Conservation (phyloP, 495 filamentous ascomycete species). For the Acidiella bohemica region DNA sequence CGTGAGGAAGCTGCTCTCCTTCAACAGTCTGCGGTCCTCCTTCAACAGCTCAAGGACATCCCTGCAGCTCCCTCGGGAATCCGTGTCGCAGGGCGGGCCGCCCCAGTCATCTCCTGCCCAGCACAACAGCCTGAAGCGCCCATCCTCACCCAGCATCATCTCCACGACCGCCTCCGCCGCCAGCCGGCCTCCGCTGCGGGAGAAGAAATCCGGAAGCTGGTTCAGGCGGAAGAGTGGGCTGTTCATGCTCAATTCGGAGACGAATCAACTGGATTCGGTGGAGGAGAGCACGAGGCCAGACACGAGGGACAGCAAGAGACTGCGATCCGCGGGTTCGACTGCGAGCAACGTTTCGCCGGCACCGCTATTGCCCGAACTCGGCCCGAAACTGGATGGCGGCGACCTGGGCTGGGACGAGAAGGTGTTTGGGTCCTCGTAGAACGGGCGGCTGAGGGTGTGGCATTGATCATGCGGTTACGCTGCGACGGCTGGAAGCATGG, state of each 20-base stretch:
- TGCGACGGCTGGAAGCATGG: too few species aligned
- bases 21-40: slow-evolving; percentile 14
- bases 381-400: slow-evolving; percentile 19
- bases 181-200: slow-evolving; percentile 2
- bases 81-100: not conserved
- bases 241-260: slow-evolving; percentile 11
- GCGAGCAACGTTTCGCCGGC: slow-evolving; percentile 21
- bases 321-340: too few species aligned
- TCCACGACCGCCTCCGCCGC: slow-evolving; percentile 5
- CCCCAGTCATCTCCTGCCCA: too few species aligned
- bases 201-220: slow-evolving; percentile 16
- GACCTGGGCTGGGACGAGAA: slow-evolving; percentile 22
- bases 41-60: slow-evolving; percentile 18
- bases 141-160: slow-evolving; percentile 9
- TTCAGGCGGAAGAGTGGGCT: slow-evolving; percentile 27
- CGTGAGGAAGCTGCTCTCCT: slow-evolving; percentile 25
- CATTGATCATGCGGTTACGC: not conserved
- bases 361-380: slow-evolving; percentile 25
- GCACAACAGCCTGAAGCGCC: slow-evolving; percentile 7
- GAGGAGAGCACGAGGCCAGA: slow-evolving; percentile 11
- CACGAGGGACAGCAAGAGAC: slow-evolving; percentile 13
- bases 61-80: slow-evolving; percentile 1
- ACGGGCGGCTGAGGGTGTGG: slow-evolving; percentile 6
- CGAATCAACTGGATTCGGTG: slow-evolving; percentile 10
- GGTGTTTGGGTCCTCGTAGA: slow-evolving; percentile 16